Conservation (phyloP, 148 eudicot genomes). For the Arctostaphylos glauca region DNA sequence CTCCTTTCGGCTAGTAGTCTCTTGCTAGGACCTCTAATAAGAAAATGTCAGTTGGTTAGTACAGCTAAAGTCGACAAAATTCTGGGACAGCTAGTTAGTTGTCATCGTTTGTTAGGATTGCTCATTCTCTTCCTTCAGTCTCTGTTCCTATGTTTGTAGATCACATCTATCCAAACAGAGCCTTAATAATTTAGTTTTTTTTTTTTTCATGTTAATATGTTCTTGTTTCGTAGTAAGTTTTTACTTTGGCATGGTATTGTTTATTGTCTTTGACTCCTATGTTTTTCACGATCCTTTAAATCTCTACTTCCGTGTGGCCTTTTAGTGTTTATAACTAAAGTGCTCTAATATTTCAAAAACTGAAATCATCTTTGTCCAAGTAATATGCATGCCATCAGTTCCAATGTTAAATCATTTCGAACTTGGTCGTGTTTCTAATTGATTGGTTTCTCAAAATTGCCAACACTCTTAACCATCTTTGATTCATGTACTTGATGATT, state of each 20-base stretch:
- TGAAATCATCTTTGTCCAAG: not conserved
- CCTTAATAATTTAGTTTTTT: not conserved
- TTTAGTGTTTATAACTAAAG: not conserved
- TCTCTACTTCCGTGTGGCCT: not conserved
- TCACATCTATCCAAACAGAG: not conserved
- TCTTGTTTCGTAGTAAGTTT: too few relatives aligned
- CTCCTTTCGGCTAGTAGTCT: not conserved
- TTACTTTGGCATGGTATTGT: not conserved
- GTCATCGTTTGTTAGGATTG: too few relatives aligned
- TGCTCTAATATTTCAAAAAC: not conserved
- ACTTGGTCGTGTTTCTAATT: too few relatives aligned
- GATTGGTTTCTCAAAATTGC: not conserved
- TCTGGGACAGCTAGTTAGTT: too few relatives aligned
- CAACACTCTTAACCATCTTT: not conserved
- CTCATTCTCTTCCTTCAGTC: too few relatives aligned
- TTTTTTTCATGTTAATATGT: not conserved
- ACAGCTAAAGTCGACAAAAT: not conserved
- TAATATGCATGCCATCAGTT: not conserved
- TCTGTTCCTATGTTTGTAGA: not conserved
- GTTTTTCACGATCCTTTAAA: not conserved
- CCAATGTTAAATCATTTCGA: not conserved
- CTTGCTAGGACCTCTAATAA: not conserved
- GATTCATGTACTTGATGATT: not conserved
- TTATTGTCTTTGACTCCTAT: not conserved
- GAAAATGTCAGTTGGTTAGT: not conserved